Percentiles rank a stretch among this genome's conserved stretches.
phyloP scores from a whole-genome alignment of 2,329 filamentous ascomycete genomes.

The Fonsecaea monophora region DNA sequence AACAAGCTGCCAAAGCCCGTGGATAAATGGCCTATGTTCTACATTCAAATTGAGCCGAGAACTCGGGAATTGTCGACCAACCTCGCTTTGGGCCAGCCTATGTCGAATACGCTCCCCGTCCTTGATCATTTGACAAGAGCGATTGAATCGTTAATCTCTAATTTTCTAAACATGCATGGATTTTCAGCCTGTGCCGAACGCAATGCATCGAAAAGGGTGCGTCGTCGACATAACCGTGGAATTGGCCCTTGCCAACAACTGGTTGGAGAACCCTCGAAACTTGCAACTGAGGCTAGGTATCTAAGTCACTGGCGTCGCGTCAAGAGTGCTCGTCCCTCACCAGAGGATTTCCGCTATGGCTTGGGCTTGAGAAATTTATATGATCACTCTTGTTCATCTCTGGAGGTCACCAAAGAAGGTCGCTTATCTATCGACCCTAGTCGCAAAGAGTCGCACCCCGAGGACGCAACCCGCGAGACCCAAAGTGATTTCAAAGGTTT shows the following conservation, averaged over 20 bases:
- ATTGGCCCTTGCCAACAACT: not conserved
- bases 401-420: not conserved
- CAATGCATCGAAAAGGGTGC: not conserved
- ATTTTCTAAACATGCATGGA: slow-evolving; percentile 77
- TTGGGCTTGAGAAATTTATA: not conserved
- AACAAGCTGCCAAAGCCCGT: slow-evolving; percentile 63
- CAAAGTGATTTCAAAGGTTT: not conserved
- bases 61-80: slow-evolving; percentile 41
- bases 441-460: not conserved
- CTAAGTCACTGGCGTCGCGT: slow-evolving; percentile 31
- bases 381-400: not conserved
- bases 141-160: slow-evolving; percentile 64
- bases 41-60: slow-evolving; percentile 67
- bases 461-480: not conserved
- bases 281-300: slow-evolving; percentile 10
- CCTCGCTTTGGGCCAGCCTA: slow-evolving; percentile 45
- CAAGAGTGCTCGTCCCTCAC: slow-evolving; percentile 21
- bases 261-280: not conserved
- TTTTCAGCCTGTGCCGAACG: slow-evolving; percentile 55
- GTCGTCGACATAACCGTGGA: not conserved
- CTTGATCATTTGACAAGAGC: slow-evolving; percentile 19
- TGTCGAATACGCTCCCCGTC: slow-evolving; percentile 5
- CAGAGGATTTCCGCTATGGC: slow-evolving; percentile 19
- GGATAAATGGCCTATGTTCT: slow-evolving; percentile 90
- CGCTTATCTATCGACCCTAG: not conserved